Evolutionary conservation across 768 basidiomycete genomes (phyloP).

Genomic region (Pholiota microspora): DNA sequence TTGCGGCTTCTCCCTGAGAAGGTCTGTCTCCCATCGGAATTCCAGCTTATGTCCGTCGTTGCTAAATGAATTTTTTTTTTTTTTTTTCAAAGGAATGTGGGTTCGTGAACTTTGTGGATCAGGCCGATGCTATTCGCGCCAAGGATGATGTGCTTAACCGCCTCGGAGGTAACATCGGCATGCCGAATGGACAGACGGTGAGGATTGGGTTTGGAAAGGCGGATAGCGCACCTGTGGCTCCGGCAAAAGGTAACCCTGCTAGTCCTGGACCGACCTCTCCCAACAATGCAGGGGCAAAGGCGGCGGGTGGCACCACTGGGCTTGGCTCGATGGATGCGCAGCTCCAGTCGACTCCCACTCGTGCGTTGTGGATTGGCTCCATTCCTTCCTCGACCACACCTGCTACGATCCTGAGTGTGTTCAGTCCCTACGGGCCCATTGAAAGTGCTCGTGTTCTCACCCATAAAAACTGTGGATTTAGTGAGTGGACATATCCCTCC

Average conservation of each 20-base stretch:
- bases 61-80: conserved; percentile 7
- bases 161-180: conserved; percentile 89
- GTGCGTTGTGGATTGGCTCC: conserved; percentile 97
- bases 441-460: conserved; percentile 95
- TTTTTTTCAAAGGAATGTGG: conserved; percentile 78
- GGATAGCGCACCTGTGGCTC: conserved; percentile 91
- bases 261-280: conserved; percentile 68
- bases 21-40: conserved; percentile 41
- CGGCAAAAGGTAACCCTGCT: conserved; percentile 71
- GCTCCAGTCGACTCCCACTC: conserved; percentile 86
- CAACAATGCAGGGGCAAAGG: conserved; percentile 43
- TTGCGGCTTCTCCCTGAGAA: conserved; percentile 95
- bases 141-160: conserved; percentile 98
- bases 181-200: conserved; percentile 94
- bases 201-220: conserved; percentile 98
- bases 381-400: conserved; percentile 96
- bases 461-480: conserved; percentile 96
- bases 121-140: conserved; percentile 92
- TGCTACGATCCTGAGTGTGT: conserved; percentile 91
- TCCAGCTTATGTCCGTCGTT: background rate
- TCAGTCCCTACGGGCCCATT: conserved; percentile 96
- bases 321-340: conserved; percentile 79
- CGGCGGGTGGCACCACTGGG: conserved; percentile 44
- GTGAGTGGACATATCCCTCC: conserved; percentile 38
- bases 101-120: conserved; percentile 98